Evolutionary conservation across 1,139 yeast species (phyloP).

Genomic region (Pichia sp.): DNA sequence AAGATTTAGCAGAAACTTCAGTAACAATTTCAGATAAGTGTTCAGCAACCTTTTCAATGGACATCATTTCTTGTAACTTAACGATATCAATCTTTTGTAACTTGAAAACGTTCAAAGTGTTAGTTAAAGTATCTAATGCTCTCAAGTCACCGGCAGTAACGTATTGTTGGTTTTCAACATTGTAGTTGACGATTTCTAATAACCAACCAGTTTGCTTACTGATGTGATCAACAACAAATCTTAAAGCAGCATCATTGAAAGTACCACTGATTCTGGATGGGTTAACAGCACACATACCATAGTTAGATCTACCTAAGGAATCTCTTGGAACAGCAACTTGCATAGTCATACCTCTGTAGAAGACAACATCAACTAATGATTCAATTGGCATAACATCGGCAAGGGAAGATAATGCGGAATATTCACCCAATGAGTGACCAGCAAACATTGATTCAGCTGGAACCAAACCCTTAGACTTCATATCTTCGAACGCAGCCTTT

Average conservation of each 20-base stretch:
- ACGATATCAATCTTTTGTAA: constrained; percentile 92
- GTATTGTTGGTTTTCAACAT: constrained; percentile 97
- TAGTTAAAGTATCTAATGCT: constrained; percentile 89
- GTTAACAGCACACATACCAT: constrained; percentile 99
- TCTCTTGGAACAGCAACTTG: constrained; percentile 99
- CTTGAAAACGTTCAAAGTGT: constrained; percentile 90
- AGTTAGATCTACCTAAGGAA: constrained; percentile 90
- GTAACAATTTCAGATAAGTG: constrained; percentile 84
- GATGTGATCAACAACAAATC: constrained; percentile 92
- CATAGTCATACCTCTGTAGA: constrained; percentile 99
- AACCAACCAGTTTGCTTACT: constrained; percentile 85
- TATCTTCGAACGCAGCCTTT: constrained; percentile 98
- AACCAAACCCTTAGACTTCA: constrained; percentile 93
- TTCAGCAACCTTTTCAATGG: constrained; percentile 83
- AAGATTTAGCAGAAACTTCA: constrained; percentile 78
- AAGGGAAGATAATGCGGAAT: constrained; percentile 93
- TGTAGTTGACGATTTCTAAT: constrained; percentile 96
- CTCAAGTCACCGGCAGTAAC: constrained; percentile 99
- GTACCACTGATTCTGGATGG: constrained; percentile 91
- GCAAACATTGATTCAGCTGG: constrained; percentile 95
- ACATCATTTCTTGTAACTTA: constrained; percentile 76
- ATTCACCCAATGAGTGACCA: constrained; percentile 99
- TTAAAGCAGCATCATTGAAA: constrained; percentile 88
- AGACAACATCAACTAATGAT: constrained; percentile 95
- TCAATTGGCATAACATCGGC: constrained; percentile 99